Conservation (phyloP, 2,329 filamentous ascomycete genomes). For the Sphaerostilbella broomeana region DNA sequence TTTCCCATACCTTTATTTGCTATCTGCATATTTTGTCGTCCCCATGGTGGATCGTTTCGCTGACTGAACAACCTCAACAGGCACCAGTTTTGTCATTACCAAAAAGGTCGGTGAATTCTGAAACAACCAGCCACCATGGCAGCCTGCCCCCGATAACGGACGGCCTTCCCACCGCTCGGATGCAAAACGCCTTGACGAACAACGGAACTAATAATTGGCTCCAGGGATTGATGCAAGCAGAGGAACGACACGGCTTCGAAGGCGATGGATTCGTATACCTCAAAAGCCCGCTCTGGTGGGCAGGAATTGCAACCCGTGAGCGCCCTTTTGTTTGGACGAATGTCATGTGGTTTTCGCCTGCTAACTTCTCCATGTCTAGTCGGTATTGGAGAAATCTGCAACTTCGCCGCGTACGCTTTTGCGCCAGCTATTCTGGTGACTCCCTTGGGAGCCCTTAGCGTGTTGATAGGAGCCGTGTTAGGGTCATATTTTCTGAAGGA, state of each 20-base stretch:
- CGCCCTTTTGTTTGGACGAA: no score
- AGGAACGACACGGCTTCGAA: slow-evolving; percentile 88
- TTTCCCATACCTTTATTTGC: slow-evolving; percentile 1
- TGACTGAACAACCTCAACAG: no score
- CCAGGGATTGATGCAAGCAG: slow-evolving; percentile 83
- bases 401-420: slow-evolving; percentile 97
- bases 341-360: not conserved
- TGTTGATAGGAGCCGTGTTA: slow-evolving; percentile 88
- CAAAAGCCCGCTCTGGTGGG: slow-evolving; percentile 96
- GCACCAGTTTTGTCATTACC: slow-evolving; percentile 96
- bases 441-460: slow-evolving; percentile 85
- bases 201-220: not conserved
- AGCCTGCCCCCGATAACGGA: not conserved
- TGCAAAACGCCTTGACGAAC: not conserved
- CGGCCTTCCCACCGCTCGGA: slow-evolving; percentile 1
- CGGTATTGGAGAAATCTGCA: slow-evolving; percentile 87
- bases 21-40: not conserved
- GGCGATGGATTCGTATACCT: slow-evolving; percentile 94
- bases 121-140: not conserved
- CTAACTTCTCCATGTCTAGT: slow-evolving; percentile 49
- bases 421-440: slow-evolving; percentile 98
- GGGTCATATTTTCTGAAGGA: slow-evolving; percentile 93
- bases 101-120: slow-evolving; percentile 65
- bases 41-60: slow-evolving; percentile 4
- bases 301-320: slow-evolving; percentile 81